These are phyloP conservation scores for Heteromeles arbutifolia DNA, from an alignment of 306 rosid genomes.

Conservation along the genomic window DNA sequence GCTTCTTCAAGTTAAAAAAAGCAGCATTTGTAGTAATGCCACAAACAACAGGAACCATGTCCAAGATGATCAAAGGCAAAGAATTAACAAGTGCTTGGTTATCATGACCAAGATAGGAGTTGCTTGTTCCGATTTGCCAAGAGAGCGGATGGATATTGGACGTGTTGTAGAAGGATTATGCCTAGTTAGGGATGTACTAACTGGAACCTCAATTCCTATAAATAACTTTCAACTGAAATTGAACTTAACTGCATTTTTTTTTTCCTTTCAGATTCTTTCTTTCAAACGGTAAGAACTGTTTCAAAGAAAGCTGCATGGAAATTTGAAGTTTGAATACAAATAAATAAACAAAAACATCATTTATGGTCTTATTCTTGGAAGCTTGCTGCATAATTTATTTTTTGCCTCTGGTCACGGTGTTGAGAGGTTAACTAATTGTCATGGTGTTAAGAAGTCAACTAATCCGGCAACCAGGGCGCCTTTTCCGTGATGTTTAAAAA, in stretches of 20 bases:
- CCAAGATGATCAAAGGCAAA: not conserved
- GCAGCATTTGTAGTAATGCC: not conserved
- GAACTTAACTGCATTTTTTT: not conserved
- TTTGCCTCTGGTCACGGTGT: not conserved
- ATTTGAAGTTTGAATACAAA: not conserved
- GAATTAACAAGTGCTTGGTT: slow-evolving; percentile 1
- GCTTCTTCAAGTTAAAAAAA: not conserved
- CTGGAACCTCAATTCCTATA: not conserved
- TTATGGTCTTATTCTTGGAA: too few relatives aligned
- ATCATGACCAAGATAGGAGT: not conserved
- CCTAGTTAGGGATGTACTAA: not conserved
- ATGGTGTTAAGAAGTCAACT: not conserved
- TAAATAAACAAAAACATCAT: not conserved
- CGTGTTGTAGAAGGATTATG: not conserved
- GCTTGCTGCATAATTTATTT: not conserved
- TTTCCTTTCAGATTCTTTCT: not conserved
- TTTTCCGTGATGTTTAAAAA: not conserved
- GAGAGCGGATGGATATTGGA: not conserved
- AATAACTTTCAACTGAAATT: not conserved
- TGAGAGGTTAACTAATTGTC: too few relatives aligned
- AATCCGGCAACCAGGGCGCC: not conserved
- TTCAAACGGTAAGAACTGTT: not conserved
- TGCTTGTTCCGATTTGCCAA: slow-evolving; percentile 2
- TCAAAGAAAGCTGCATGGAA: not conserved
- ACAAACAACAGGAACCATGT: too few relatives aligned